Base-by-base conservation (phyloP, 2,329 filamentous ascomycete species). In the Talaromyces sp. region DNA sequence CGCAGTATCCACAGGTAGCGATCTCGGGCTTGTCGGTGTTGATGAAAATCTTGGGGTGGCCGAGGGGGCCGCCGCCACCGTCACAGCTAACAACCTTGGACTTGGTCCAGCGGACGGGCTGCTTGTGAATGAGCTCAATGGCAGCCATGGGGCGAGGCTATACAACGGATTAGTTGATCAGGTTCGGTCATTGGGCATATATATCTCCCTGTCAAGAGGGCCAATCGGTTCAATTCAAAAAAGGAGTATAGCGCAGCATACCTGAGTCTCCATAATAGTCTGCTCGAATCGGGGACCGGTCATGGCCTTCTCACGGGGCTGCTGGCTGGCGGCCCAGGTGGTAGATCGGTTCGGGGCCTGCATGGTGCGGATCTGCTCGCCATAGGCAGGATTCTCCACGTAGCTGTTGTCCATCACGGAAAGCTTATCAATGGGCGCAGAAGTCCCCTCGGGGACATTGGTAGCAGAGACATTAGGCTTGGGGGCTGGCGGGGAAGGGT, bases 11-110 rank as follows among this genome's bases (percentile, higher is more conserved):
- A 81, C 94, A 99, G 51, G 71, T 81, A 80, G 75, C 85, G 85
- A 99, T 96, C 80, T 97, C 87, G 39, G 94, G 90, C 82, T 97
- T 97, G 77, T 99, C 94, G 62, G 89, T 87, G 78, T 99, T 99
- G 84, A 99, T 99, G 74, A 91, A 99, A 77, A 99, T 88, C 69
- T 85, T 85, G 45, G 94, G 94, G 75, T 99, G 94, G 39, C 94
- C 94, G 50, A 90, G 79, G 29, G 92, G 88, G 41, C 93, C 94
- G 63, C 92, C 92, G 54, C 93, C 94, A 53, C 94, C 94, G 68
- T 97, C 92, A 72, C 94, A 99, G 40, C 86, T 86, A 47, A 95
- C 93, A 44, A 89, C 76, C 56, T 86, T 84, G 59, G 90, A 83
- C 71, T 96, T 87, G 54, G 87, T 90, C 93, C 94, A 99, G 73